Conservation (phyloP, 1,284 basidiomycete species). For the Ceratobasidium sp. region DNA sequence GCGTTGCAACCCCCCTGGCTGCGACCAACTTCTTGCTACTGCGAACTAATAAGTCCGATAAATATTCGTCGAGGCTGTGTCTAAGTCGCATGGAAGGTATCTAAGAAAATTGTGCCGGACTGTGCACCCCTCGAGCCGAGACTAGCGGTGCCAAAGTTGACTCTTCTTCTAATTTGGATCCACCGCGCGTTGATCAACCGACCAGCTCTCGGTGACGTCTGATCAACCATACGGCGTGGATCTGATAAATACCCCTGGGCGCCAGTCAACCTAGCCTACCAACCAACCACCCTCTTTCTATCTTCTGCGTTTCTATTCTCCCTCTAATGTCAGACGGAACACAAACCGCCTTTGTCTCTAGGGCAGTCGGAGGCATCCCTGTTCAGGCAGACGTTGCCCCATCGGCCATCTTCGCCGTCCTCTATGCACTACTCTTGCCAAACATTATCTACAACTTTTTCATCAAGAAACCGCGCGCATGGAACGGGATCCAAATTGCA, state of each 20-base stretch:
- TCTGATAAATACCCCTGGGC: background rate
- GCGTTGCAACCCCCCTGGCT: too few relatives aligned
- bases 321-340: background rate
- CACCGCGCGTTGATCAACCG: background rate
- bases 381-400: conserved; percentile 58
- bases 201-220: conserved; percentile 1
- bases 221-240: background rate
- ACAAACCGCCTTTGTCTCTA: conserved; percentile 52
- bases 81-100: too few relatives aligned
- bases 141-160: background rate
- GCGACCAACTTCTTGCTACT: too few relatives aligned
- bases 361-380: conserved; percentile 58
- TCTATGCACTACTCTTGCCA: conserved; percentile 58
- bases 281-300: background rate
- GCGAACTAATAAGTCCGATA: background rate
- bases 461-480: conserved; percentile 45
- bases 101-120: background rate
- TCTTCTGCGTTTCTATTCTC: background rate
- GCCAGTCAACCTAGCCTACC: background rate
- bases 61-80: background rate
- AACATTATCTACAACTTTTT: conserved; percentile 57
- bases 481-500: conserved; percentile 33
- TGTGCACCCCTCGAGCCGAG: background rate
- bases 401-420: conserved; percentile 59
- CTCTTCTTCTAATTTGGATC: background rate